Percentiles rank a stretch among this genome's conserved stretches.
phyloP scores from a whole-genome alignment of 305 asterid species.

The Galium porrigens region DNA sequence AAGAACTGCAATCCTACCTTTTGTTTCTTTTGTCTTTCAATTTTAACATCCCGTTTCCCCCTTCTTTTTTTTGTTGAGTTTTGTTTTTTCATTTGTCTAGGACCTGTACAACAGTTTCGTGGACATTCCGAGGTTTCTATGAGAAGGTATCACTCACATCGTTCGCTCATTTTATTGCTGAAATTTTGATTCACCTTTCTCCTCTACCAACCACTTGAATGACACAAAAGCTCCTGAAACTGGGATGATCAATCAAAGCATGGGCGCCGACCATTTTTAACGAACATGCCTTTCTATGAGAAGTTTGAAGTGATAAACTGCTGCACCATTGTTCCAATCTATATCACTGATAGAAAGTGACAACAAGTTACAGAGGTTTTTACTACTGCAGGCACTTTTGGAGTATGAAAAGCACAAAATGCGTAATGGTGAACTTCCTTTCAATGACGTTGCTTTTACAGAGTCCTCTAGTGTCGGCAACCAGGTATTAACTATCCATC shows the following conservation, averaged over 20 bases:
- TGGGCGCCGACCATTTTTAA: not conserved
- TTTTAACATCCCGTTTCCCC: no score
- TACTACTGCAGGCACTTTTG: constrained; percentile 45
- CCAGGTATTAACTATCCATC: constrained; percentile 38
- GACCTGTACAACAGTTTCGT: constrained; percentile 94
- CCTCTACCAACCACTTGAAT: not conserved
- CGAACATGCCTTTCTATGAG: not conserved
- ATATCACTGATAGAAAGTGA: no score
- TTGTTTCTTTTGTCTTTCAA: not conserved
- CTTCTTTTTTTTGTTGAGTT: not conserved
- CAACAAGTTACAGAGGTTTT: not conserved
- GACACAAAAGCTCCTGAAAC: not conserved
- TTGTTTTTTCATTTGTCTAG: constrained; percentile 27
- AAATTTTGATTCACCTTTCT: not conserved
- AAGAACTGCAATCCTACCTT: constrained; percentile 20
- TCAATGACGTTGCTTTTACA: constrained; percentile 44
- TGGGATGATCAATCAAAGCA: not conserved
- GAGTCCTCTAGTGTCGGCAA: constrained; percentile 47
- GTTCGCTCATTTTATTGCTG: not conserved
- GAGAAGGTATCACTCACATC: constrained; percentile 53
- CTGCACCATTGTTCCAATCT: no score
- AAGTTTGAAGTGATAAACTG: not conserved
- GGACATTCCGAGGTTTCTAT: constrained; percentile 91
- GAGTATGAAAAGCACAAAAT: constrained; percentile 83
- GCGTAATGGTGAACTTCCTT: constrained; percentile 77